Evolutionary conservation across 2,329 filamentous ascomycete genomes (phyloP).

Genomic region (Aspergillus sp.): DNA sequence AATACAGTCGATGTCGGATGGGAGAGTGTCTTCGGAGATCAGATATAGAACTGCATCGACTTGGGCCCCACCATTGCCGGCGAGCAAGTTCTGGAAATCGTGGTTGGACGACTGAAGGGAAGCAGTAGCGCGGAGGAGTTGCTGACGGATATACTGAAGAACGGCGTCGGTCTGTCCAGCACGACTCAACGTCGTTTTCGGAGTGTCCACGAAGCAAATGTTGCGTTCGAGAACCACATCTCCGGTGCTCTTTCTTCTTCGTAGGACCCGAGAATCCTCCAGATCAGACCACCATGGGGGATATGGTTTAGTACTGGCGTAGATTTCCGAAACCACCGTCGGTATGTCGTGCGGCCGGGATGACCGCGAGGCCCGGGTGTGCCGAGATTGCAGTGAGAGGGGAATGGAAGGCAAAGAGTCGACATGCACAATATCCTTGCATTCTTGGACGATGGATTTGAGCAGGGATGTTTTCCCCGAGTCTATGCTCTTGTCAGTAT

Average conservation of each 20-base stretch:
- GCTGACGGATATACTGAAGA: constrained; percentile 69
- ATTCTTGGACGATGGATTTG: constrained; percentile 79
- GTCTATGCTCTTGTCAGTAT: constrained; percentile 46
- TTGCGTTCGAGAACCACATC: constrained; percentile 86
- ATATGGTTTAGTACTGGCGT: constrained; percentile 79
- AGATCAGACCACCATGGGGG: constrained; percentile 86
- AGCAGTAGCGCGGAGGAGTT: constrained; percentile 62
- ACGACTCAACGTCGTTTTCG: constrained; percentile 54
- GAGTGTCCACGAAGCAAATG: constrained; percentile 87
- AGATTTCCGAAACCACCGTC: constrained; percentile 61
- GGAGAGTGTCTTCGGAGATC: constrained; percentile 63
- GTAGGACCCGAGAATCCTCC: constrained; percentile 60
- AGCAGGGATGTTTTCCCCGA: constrained; percentile 88
- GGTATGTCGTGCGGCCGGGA: constrained; percentile 14
- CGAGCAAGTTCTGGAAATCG: constrained; percentile 74
- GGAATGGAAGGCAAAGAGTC: constrained; percentile 54
- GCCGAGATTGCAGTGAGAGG: constrained; percentile 17
- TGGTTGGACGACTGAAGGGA: constrained; percentile 63
- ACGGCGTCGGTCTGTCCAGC: constrained; percentile 57
- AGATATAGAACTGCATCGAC: constrained; percentile 86
- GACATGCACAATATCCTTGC: constrained; percentile 90
- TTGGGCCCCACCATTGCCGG: constrained; percentile 76
- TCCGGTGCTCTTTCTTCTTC: constrained; percentile 67
- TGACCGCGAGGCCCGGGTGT: constrained; percentile 18
- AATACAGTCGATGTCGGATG: constrained; percentile 69